Conservation (phyloP, 495 filamentous ascomycete genomes). For the Delitschia confertaspora region DNA sequence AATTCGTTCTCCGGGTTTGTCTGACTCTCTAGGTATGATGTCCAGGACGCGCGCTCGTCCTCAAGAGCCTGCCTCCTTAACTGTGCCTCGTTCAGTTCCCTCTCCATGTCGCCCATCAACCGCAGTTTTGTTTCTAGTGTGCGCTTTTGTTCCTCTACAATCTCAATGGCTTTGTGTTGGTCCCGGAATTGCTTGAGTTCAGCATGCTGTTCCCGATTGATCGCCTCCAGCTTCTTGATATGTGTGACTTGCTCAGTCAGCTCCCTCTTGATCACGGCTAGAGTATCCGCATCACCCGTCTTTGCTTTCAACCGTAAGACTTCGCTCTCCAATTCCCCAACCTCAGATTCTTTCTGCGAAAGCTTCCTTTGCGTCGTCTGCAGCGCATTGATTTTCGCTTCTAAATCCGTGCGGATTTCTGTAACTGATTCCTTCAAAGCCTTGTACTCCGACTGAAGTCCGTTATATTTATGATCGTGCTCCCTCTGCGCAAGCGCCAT, state of each 20-base stretch:
- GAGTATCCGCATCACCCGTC: constrained; percentile 72
- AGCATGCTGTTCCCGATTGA: constrained; percentile 66
- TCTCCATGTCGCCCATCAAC: constrained; percentile 61
- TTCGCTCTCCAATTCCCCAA: constrained; percentile 69
- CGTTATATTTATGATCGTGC: constrained; percentile 56
- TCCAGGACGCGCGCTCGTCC: constrained; percentile 80
- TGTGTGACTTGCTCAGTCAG: constrained; percentile 82
- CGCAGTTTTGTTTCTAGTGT: constrained; percentile 68
- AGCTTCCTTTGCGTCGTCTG: constrained; percentile 59
- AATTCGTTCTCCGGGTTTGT: constrained; percentile 44
- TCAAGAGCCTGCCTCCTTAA: constrained; percentile 80
- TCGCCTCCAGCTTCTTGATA: constrained; percentile 71
- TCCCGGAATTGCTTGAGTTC: constrained; percentile 76
- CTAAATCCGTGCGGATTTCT: constrained; percentile 62
- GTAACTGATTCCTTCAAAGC: constrained; percentile 59
- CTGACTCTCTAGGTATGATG: constrained; percentile 69
- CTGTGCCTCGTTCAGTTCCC: constrained; percentile 66
- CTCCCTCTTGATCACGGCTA: constrained; percentile 74
- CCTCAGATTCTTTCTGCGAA: constrained; percentile 55
- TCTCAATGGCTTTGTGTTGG: constrained; percentile 71
- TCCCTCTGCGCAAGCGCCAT: constrained; percentile 62
- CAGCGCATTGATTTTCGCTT: constrained; percentile 52
- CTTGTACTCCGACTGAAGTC: constrained; percentile 61
- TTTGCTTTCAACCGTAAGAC: constrained; percentile 73
- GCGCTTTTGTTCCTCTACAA: constrained; percentile 95